Conservation (phyloP, 2,329 filamentous ascomycete genomes). For the Coleophoma crateriformis region DNA sequence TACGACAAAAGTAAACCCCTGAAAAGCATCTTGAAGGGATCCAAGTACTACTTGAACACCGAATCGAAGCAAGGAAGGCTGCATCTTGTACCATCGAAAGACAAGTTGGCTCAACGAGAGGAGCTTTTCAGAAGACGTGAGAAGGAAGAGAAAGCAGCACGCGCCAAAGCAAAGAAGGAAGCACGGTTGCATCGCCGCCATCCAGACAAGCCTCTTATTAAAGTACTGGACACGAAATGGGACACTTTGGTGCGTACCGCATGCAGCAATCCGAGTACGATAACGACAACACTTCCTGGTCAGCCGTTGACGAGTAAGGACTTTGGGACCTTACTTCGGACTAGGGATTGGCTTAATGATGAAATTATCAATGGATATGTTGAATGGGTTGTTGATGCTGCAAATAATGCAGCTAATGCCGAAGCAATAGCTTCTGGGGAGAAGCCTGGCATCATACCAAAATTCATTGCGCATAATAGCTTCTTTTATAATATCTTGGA, state of each 20-base stretch:
- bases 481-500: constrained; percentile 58
- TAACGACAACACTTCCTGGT: constrained; percentile 43
- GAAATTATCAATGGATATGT: constrained; percentile 67
- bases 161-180: constrained; percentile 14
- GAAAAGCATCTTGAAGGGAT: not conserved
- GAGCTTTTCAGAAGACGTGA: constrained; percentile 5
- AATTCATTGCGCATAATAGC: constrained; percentile 57
- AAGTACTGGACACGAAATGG: constrained; percentile 32
- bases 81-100: constrained; percentile 3
- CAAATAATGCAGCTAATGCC: constrained; percentile 50
- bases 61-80: not conserved
- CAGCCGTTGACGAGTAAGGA: constrained; percentile 49
- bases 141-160: constrained; percentile 11
- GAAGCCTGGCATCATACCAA: constrained; percentile 43
- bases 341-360: constrained; percentile 67
- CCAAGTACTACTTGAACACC: not conserved
- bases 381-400: constrained; percentile 50
- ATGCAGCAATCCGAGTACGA: constrained; percentile 22
- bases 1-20: not conserved
- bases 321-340: constrained; percentile 55
- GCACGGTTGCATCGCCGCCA: constrained; percentile 16
- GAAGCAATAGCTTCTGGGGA: constrained; percentile 15
- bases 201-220: constrained; percentile 16
- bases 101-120: constrained; percentile 5
- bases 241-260: constrained; percentile 28